These are phyloP conservation scores for Fagus sylvatica DNA, from an alignment of 306 rosid species.

Conservation along the genomic window DNA sequence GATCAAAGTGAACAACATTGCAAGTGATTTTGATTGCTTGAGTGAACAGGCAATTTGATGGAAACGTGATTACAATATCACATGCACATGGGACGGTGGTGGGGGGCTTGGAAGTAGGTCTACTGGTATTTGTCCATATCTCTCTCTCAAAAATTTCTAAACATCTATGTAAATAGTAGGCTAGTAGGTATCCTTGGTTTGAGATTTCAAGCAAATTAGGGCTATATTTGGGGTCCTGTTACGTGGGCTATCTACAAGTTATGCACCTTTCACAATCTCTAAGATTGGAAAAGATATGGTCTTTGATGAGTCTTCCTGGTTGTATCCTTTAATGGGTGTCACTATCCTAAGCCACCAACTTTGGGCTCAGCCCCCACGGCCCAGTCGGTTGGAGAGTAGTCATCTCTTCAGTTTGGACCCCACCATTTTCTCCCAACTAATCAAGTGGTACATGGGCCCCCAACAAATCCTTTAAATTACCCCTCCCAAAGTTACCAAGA, in stretches of 20 bases:
- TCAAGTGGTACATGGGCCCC: slow-evolving; percentile 33
- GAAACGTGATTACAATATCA: slow-evolving; percentile 45
- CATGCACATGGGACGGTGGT: slow-evolving; percentile 94
- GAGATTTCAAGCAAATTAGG: slow-evolving; percentile 20
- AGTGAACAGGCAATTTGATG: slow-evolving; percentile 27
- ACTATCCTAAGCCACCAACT: slow-evolving; percentile 43
- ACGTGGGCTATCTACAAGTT: slow-evolving; percentile 7
- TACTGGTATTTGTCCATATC: slow-evolving; percentile 59
- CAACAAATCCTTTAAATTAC: background rate
- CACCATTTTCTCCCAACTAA: slow-evolving; percentile 21
- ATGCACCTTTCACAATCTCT: slow-evolving; percentile 42
- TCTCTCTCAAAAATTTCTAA: background rate
- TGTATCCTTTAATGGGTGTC: slow-evolving; percentile 40
- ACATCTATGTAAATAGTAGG: background rate
- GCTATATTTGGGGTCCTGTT: slow-evolving; percentile 17
- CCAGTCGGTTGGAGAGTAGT: slow-evolving; percentile 57
- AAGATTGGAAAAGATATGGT: slow-evolving; percentile 41
- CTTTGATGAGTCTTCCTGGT: slow-evolving; percentile 29
- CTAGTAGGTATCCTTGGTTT: background rate
- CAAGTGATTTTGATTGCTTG: slow-evolving; percentile 15
- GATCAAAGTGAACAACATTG: background rate
- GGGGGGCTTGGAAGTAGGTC: slow-evolving; percentile 52
- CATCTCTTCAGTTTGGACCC: slow-evolving; percentile 30
- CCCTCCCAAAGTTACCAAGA: too few species aligned
- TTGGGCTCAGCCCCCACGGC: slow-evolving; percentile 45